phyloP scores from a whole-genome alignment of 495 filamentous ascomycete genomes.

The Penicillium atrosanguineum region DNA sequence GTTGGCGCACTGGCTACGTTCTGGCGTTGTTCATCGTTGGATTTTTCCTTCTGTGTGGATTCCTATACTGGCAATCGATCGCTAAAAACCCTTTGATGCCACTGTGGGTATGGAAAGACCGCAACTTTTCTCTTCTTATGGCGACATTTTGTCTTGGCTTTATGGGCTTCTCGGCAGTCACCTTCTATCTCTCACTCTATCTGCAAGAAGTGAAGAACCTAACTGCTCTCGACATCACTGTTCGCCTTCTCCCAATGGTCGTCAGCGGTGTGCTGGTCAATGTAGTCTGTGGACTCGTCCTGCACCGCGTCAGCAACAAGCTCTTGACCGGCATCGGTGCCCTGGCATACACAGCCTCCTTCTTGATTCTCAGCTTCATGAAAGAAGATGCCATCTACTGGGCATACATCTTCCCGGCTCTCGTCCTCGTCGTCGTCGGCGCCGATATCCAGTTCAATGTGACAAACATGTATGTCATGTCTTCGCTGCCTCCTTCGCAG shows the following conservation, averaged over 20 bases:
- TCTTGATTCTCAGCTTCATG: slow-evolving; percentile 53
- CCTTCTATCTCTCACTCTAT: slow-evolving; percentile 40
- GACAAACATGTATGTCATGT: slow-evolving; percentile 52
- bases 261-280: slow-evolving; percentile 53
- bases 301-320: slow-evolving; percentile 52
- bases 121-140: slow-evolving; percentile 38
- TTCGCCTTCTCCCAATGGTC: slow-evolving; percentile 56
- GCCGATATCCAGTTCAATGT: slow-evolving; percentile 62
- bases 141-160: slow-evolving; percentile 34
- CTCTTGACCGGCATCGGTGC: slow-evolving; percentile 45
- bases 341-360: slow-evolving; percentile 42
- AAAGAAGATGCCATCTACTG: slow-evolving; percentile 53
- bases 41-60: slow-evolving; percentile 53
- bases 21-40: slow-evolving; percentile 62
- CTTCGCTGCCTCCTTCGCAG: slow-evolving; percentile 29
- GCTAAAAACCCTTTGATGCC: slow-evolving; percentile 35
- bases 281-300: slow-evolving; percentile 51
- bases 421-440: slow-evolving; percentile 50
- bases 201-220: slow-evolving; percentile 43
- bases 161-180: slow-evolving; percentile 33
- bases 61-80: slow-evolving; percentile 61
- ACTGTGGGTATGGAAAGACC: slow-evolving; percentile 37
- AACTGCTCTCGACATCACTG: slow-evolving; percentile 43
- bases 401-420: slow-evolving; percentile 50
- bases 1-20: slow-evolving; percentile 67